Evolutionary conservation across 257 asterid genomes (phyloP), one percentile per base, ranked within the genome.

Genomic region (Galeopsis tetrahit): DNA sequence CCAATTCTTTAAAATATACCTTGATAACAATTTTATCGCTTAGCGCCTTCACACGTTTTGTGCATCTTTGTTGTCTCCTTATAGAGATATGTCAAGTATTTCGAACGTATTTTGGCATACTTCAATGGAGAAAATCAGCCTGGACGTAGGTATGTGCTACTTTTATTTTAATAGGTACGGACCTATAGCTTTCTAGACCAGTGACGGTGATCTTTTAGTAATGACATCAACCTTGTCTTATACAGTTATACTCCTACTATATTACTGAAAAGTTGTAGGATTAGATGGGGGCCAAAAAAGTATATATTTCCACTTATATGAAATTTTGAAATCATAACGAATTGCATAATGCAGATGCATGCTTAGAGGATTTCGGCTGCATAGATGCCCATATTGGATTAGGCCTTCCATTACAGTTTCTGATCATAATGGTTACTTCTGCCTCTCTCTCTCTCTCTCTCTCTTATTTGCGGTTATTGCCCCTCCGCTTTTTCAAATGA

Each of bases 111-210:
- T 75, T 70, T 90, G 81, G 82, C 85, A 68, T 87, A 92, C 86
- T 92, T 90, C 91, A 92, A 91, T 66, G 99, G 99, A 75, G 98
- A 91, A 86, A 86, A 88, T 84, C 99, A 87, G 85, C 95, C 99
- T 14, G 98, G 94, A 13, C 99, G 97, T 71, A 90, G 99, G 99
- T 95, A 80, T 60, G 74, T 63, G 7, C 63, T 56, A n/a, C 55
- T 57, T 52, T 21, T 21, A 15, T 46, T 61, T 8, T 76, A 70
- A 32, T 46, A 38, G 4, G 2, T 46, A n/a, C 39, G n/a, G 53
- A 49, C 17, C 38, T 60, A 44, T 48, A 28, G 70, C 13, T 72
- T 72, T 72, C 4, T 56, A 10, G 10, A 40, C 63, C 78, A 60
- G 55, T 66, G 68, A 64, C 31, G 49, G 10, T 73, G 62, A 34